Base-by-base conservation (phyloP, 345 rosid species). In the Pelargonium nanum region DNA sequence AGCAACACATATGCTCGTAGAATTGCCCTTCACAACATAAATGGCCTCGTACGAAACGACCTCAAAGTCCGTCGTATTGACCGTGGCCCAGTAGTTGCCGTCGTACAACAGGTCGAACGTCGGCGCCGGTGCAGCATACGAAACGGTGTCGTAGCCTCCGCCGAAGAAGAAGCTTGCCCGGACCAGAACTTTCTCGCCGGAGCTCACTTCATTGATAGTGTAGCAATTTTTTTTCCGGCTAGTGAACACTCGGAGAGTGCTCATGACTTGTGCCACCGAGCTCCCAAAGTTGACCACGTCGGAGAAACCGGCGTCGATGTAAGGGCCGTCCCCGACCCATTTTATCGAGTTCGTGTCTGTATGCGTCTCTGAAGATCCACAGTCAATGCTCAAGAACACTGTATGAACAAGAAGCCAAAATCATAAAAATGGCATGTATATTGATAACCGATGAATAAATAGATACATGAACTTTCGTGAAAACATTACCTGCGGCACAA, bases 1-100 rank as follows among this genome's bases (percentile, higher is more conserved):
- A 3, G 65, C 76, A 20, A 69, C 10, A 20, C 78, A 78, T 0
- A 77, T 26, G 58, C 71, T 74, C 0, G 56, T 57, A 8, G 32
- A 12, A 17, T 64, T 68, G 6, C 56, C 20, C 28, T 57, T 66
- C 19, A 58, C 51, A 17, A 59, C 52, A 24, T 63, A 71, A 0
- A 67, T 40, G 0, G 56, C 58, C 68, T 78, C 81, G 0, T 55
- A 21, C 10, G 17, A 54, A 5, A 60, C 50, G n/a, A 50, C 26
- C 5, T 26, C 24, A 13, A 24, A 67, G 5, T 40, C 32, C 20
- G 62, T 17, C 53, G 56, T 50, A 19, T 65, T 12, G 15, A 77
- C 73, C 0, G 56, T 63, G 22, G 55, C 48, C 81, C 76, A 78
- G 1, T 70, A 26, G 45, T 55, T 28, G 22, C 21, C 54, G 22